phyloP scores from a whole-genome alignment of 306 rosid genomes.

The Cyclanthera cordifolia region DNA sequence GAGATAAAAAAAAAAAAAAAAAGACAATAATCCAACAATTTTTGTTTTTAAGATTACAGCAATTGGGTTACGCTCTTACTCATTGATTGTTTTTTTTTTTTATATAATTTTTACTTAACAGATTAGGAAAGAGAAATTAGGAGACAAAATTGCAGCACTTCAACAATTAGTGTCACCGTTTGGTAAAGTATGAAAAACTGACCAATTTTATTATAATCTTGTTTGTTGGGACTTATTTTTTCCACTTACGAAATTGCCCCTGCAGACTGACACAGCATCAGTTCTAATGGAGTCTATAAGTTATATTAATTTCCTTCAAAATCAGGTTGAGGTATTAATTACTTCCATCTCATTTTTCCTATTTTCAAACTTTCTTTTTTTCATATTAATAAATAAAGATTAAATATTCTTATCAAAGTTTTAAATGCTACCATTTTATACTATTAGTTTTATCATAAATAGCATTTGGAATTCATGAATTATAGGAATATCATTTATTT shows the following conservation, averaged over 20 bases:
- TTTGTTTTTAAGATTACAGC: too few relatives aligned
- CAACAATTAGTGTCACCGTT: constrained; percentile 89
- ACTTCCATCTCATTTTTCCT: not conserved
- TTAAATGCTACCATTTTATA: not conserved
- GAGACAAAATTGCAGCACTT: constrained; percentile 83
- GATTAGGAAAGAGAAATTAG: constrained; percentile 86
- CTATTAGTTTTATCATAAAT: too few relatives aligned
- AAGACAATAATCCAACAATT: too few relatives aligned
- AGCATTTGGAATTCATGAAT: too few relatives aligned
- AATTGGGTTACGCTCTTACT: too few relatives aligned
- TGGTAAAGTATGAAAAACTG: constrained; percentile 49
- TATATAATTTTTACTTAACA: constrained; percentile 12
- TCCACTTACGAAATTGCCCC: not conserved
- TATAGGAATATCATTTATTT: too few relatives aligned
- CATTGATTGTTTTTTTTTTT: too few relatives aligned
- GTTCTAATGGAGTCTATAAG: constrained; percentile 41
- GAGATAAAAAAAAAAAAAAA: too few relatives aligned
- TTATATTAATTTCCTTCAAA: constrained; percentile 53
- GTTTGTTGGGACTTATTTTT: not conserved
- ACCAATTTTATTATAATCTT: too few relatives aligned
- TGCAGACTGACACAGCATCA: constrained; percentile 62
- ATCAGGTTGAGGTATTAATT: constrained; percentile 21
- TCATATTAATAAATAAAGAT: not conserved
- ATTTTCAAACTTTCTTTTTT: not conserved
- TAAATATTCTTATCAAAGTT: not conserved